Evolutionary conservation across 2,329 filamentous ascomycete species (phyloP).

Genomic region (Simplicillium aogashimaense): DNA sequence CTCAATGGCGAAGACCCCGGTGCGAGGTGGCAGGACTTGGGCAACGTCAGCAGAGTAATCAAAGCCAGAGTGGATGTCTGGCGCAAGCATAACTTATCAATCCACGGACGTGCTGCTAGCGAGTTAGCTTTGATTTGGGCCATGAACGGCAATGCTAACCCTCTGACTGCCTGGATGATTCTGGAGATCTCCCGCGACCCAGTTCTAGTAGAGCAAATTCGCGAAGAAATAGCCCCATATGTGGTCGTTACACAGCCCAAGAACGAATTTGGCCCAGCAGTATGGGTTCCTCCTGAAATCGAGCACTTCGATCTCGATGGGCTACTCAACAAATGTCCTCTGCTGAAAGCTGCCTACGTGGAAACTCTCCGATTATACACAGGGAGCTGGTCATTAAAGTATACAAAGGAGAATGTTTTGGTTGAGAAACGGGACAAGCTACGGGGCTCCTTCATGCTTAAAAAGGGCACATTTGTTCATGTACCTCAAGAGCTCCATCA

Average conservation of each 20-base stretch:
- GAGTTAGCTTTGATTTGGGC: conserved; percentile 27
- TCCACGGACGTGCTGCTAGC: conserved; percentile 20
- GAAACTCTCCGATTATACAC: conserved; percentile 30
- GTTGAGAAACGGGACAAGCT: conserved; percentile 16
- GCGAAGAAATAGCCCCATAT: conserved; percentile 25
- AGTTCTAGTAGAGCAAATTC: conserved; percentile 25
- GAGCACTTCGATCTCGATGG: conserved; percentile 24
- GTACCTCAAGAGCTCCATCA: conserved; percentile 22
- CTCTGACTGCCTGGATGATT: conserved; percentile 29
- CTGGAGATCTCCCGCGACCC: conserved; percentile 28
- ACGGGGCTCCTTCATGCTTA: conserved; percentile 16
- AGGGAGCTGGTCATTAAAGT: conserved; percentile 19
- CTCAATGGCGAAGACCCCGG: conserved; percentile 20
- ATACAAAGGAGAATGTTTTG: conserved; percentile 20
- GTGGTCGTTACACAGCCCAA: conserved; percentile 20
- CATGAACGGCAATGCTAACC: conserved; percentile 26
- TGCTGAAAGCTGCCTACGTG: conserved; percentile 27
- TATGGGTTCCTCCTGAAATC: conserved; percentile 23
- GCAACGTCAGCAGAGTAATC: conserved; percentile 22
- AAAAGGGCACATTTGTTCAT: conserved; percentile 24
- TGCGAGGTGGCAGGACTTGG: conserved; percentile 24
- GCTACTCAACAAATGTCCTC: conserved; percentile 22
- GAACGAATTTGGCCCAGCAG: conserved; percentile 23
- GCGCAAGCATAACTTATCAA: conserved; percentile 16
- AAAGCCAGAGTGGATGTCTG: conserved; percentile 19